A percentile compares a stretch with the other conserved stretches of the same genome.
phyloP scores from a whole-genome alignment of 768 basidiomycete genomes.

The Pleurotus salmoneostramineus region DNA sequence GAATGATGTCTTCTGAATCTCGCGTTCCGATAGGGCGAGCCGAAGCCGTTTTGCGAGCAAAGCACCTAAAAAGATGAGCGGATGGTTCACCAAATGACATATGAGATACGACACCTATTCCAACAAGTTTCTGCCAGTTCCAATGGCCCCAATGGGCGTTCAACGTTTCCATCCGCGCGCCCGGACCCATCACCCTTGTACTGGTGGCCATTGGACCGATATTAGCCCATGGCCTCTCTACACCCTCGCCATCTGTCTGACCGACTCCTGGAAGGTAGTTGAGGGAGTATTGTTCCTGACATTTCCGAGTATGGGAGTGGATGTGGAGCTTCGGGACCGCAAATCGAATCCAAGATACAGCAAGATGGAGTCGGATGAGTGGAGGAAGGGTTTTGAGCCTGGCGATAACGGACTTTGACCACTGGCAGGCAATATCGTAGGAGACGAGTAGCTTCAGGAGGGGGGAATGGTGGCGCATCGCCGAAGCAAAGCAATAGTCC shows the following conservation, averaged over 20 bases:
- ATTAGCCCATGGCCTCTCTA: constrained; percentile 32
- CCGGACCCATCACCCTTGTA: constrained; percentile 32
- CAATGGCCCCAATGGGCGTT: constrained; percentile 34
- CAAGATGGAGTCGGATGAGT: too few relatives aligned
- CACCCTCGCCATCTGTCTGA: constrained; percentile 24
- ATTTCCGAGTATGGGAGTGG: constrained; percentile 29
- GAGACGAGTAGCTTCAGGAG: not conserved
- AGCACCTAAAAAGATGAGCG: too few relatives aligned
- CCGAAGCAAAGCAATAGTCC: constrained; percentile 6
- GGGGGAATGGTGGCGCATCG: not conserved
- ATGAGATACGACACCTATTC: too few relatives aligned
- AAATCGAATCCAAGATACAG: too few relatives aligned
- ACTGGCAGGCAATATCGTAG: constrained; percentile 21
- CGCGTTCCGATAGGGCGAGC: not conserved
- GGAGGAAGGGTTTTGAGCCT: too few relatives aligned
- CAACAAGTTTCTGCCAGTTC: constrained; percentile 25
- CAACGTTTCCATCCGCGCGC: constrained; percentile 24
- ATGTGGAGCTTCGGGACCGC: constrained; percentile 36
- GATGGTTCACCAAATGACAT: too few relatives aligned
- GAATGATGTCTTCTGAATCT: not conserved
- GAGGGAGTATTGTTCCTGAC: too few relatives aligned
- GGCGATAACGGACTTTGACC: too few relatives aligned
- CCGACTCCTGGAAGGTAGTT: constrained; percentile 23
- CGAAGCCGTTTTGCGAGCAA: not conserved
- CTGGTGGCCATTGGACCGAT: constrained; percentile 25